A percentile compares a stretch with the other conserved stretches of the same genome.
Evolutionary conservation across 2,329 filamentous ascomycete genomes (phyloP).

Genomic region (Exophiala aquamarina): DNA sequence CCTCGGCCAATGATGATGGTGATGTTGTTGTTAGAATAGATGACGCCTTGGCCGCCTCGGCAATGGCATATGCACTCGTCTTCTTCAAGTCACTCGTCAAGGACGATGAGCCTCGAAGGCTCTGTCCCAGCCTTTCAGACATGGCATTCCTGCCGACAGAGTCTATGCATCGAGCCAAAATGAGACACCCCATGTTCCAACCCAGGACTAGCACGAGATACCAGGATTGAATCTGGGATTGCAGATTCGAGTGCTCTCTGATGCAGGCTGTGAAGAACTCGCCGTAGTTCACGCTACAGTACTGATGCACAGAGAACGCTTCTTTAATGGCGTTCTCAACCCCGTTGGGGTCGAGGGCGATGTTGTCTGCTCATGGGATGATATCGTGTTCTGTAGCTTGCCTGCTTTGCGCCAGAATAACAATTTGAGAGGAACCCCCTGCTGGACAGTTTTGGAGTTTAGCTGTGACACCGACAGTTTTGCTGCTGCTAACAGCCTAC

Average conservation of each 20-base stretch:
- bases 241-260: not conserved
- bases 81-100: slow-evolving; percentile 5
- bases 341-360: not conserved
- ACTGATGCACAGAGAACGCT: slow-evolving; percentile 2
- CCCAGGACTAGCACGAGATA: slow-evolving; percentile 4
- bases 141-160: not conserved
- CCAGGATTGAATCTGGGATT: slow-evolving; percentile 7
- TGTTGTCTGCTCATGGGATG: not conserved
- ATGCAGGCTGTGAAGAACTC: slow-evolving; percentile 2
- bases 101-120: slow-evolving; percentile 3
- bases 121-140: slow-evolving; percentile 1
- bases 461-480: not conserved
- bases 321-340: slow-evolving; percentile 5
- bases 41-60: slow-evolving; percentile 1
- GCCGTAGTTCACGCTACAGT: slow-evolving; percentile 1
- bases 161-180: slow-evolving; percentile 2
- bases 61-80: slow-evolving; percentile 3
- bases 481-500: too few relatives aligned
- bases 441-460: not conserved
- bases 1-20: not conserved
- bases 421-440: slow-evolving; percentile 5
- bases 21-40: not conserved
- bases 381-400: not conserved
- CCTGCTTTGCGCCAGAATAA: slow-evolving; percentile 7
- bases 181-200: slow-evolving; percentile 4